These are phyloP conservation scores for Ophiocordyceps polyrhachis-furcata DNA, from an alignment of 2,329 filamentous ascomycete genomes.

Conservation along the genomic window DNA sequence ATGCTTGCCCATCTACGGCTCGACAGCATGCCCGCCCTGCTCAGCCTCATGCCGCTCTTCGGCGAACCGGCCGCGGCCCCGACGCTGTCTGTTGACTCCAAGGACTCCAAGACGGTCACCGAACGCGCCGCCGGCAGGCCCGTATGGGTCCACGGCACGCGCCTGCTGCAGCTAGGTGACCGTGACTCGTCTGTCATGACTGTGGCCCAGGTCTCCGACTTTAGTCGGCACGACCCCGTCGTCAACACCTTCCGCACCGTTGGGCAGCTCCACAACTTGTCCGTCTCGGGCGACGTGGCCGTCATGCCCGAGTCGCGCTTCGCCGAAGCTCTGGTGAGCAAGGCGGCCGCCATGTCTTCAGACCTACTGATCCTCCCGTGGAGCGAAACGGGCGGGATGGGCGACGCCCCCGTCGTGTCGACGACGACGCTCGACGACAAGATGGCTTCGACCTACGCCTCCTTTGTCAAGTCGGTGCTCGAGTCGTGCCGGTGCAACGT, in stretches of 20 bases:
- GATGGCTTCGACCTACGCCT: conserved; percentile 36
- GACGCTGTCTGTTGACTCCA: conserved; percentile 3
- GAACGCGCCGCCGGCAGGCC: neutral
- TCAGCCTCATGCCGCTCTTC: conserved; percentile 66
- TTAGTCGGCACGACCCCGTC: conserved; percentile 57
- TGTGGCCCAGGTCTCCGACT: conserved; percentile 64
- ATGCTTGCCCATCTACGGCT: conserved; percentile 68
- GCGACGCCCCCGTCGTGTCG: conserved; percentile 29
- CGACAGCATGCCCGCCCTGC: conserved; percentile 65
- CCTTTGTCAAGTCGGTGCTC: conserved; percentile 55
- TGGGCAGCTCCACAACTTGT: conserved; percentile 64
- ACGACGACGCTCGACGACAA: conserved; percentile 15
- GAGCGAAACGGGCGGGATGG: conserved; percentile 64
- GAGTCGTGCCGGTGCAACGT: conserved; percentile 47
- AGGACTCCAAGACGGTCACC: conserved; percentile 1
- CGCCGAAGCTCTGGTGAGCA: conserved; percentile 54
- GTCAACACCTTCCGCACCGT: conserved; percentile 85
- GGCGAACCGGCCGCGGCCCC: conserved; percentile 24
- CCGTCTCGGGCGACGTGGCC: conserved; percentile 63
- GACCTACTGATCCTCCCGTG: conserved; percentile 75
- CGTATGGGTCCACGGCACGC: conserved; percentile 64
- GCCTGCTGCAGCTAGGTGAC: conserved; percentile 72
- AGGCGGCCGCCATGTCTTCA: conserved; percentile 49
- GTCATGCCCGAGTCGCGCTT: conserved; percentile 64
- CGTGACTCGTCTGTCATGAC: conserved; percentile 93